Evolutionary conservation across 306 rosid species (phyloP).

Genomic region (Inga leiocalycina): DNA sequence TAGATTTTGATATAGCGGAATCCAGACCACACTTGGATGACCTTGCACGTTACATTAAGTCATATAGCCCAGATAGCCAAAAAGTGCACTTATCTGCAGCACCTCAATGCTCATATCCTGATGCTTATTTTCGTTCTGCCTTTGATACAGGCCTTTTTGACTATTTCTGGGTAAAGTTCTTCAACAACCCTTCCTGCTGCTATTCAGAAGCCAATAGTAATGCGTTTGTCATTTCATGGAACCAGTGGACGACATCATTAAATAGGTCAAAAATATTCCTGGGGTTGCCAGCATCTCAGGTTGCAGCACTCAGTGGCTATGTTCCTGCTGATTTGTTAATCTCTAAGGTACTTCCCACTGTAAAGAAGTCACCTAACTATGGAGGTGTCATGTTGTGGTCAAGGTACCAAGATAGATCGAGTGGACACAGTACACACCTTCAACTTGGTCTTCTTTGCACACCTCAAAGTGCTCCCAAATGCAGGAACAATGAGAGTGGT

Average conservation of each 20-base stretch:
- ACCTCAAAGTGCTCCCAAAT: not conserved
- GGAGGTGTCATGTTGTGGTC: constrained; percentile 73
- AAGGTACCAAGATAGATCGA: constrained; percentile 8
- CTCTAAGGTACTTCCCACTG: constrained; percentile 41
- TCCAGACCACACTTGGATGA: not conserved
- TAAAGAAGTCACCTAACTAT: constrained; percentile 42
- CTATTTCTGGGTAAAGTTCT: constrained; percentile 51
- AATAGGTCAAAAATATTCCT: constrained; percentile 38
- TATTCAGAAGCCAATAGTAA: constrained; percentile 27
- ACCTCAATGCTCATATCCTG: constrained; percentile 59
- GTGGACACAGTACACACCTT: no score
- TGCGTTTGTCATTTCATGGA: constrained; percentile 45
- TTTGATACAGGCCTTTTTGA: constrained; percentile 35
- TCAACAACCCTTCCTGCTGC: no score
- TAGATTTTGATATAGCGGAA: constrained; percentile 18
- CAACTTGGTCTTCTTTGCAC: no score
- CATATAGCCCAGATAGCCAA: constrained; percentile 12
- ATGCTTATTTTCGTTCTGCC: not conserved
- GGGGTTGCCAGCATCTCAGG: constrained; percentile 49
- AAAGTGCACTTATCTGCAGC: constrained; percentile 50
- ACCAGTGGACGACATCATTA: constrained; percentile 50
- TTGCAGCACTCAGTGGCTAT: constrained; percentile 36
- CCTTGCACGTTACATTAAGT: constrained; percentile 41
- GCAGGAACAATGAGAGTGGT: not conserved
- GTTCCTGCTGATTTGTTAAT: constrained; percentile 43